A percentile compares a stretch with the other conserved stretches of the same genome.
phyloP scores from a whole-genome alignment of 495 filamentous ascomycete genomes.

The Hamigera avellanea region DNA sequence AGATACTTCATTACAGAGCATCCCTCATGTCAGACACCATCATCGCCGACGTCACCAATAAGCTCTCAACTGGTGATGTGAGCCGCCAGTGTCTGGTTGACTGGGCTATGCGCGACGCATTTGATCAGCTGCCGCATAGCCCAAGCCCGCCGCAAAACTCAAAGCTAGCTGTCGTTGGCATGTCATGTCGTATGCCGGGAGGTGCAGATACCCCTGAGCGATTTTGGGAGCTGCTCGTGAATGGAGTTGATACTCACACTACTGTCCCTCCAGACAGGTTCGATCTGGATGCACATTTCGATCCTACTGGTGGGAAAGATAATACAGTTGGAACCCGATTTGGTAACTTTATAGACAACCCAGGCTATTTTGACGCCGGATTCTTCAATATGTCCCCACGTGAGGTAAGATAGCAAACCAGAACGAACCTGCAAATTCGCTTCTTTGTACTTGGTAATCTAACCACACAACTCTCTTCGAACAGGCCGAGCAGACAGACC shows the following conservation, averaged over 20 bases:
- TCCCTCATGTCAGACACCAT: too few species aligned
- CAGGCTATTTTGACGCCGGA: conserved; percentile 18
- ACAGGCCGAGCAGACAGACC: conserved; percentile 19
- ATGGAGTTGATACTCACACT: conserved; percentile 22
- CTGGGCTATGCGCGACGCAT: neutral
- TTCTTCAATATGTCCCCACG: conserved; percentile 26
- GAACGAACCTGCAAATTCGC: too few species aligned
- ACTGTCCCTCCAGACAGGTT: conserved; percentile 29
- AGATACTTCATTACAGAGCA: too few species aligned
- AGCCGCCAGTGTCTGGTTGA: conserved; percentile 3
- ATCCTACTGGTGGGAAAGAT: conserved; percentile 21
- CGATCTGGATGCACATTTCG: conserved; percentile 24
- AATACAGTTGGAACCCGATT: conserved; percentile 23
- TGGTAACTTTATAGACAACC: conserved; percentile 25
- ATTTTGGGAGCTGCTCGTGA: conserved; percentile 27
- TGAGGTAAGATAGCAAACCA: too few species aligned
- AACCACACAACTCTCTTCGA: too few species aligned
- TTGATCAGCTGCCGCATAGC: conserved; percentile 1
- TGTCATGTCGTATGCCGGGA: conserved; percentile 27
- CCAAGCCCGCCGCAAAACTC: conserved; percentile 5
- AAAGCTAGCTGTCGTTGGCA: conserved; percentile 32
- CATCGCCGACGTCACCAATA: too few species aligned
- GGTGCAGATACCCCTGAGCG: conserved; percentile 16
- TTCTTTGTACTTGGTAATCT: too few species aligned
- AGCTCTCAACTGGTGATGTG: too few species aligned